A percentile compares a stretch with the other conserved stretches of the same genome.
Evolutionary conservation across 2,329 filamentous ascomycete species (phyloP).

Genomic region (Aspergillus brasiliensis): DNA sequence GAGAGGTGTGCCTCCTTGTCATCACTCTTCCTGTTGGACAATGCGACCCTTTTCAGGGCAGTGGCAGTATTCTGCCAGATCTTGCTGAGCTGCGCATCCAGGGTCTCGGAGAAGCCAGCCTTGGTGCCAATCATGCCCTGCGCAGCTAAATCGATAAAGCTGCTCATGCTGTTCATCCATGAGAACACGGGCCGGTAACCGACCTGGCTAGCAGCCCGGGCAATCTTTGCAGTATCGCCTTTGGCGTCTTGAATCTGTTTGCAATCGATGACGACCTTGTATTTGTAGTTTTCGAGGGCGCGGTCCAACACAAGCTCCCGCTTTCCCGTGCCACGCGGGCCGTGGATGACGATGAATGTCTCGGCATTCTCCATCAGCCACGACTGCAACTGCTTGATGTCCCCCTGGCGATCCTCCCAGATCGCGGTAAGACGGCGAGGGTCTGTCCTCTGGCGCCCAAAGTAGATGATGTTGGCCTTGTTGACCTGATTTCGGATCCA

Average conservation of each 20-base stretch:
- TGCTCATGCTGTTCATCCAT: slow-evolving; percentile 94
- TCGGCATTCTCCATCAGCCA: slow-evolving; percentile 88
- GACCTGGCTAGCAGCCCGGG: slow-evolving; percentile 75
- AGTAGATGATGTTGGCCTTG: slow-evolving; percentile 49
- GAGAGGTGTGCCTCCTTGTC: slow-evolving; percentile 72
- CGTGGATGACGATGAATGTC: slow-evolving; percentile 92
- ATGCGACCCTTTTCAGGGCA: slow-evolving; percentile 75
- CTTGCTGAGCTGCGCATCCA: slow-evolving; percentile 86
- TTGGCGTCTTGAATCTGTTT: slow-evolving; percentile 89
- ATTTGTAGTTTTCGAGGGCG: slow-evolving; percentile 71
- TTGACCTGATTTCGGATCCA: slow-evolving; percentile 73
- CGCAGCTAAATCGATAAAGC: slow-evolving; percentile 86
- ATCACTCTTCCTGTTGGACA: slow-evolving; percentile 68
- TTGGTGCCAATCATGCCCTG: slow-evolving; percentile 94
- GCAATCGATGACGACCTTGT: slow-evolving; percentile 87
- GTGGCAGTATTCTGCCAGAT: slow-evolving; percentile 82
- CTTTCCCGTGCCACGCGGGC: slow-evolving; percentile 88
- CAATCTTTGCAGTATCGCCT: slow-evolving; percentile 83
- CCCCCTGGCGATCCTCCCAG: slow-evolving; percentile 81
- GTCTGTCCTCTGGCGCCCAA: slow-evolving; percentile 54
- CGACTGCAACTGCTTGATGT: slow-evolving; percentile 78
- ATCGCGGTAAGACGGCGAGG: slow-evolving; percentile 74
- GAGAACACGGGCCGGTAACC: slow-evolving; percentile 93
- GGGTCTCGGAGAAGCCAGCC: slow-evolving; percentile 87
- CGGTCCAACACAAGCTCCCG: slow-evolving; percentile 84